Evolutionary conservation across 306 rosid species (phyloP).

Genomic region (Heteromeles arbutifolia): DNA sequence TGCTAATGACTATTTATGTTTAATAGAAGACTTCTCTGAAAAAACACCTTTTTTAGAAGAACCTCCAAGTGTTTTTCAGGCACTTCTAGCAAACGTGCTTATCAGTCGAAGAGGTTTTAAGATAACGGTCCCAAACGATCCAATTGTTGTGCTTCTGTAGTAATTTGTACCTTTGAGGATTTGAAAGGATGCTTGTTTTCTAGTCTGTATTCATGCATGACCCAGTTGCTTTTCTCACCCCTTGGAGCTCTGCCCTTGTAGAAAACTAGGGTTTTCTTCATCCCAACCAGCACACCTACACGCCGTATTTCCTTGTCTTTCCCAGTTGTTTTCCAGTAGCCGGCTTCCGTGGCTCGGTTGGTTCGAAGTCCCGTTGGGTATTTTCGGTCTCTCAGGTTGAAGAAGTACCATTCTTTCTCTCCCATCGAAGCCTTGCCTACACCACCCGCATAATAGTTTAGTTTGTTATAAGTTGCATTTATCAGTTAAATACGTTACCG

Average conservation of each 20-base stretch:
- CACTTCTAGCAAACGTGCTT: not conserved
- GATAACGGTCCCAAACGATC: not conserved
- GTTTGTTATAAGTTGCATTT: not conserved
- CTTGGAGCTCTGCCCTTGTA: constrained; percentile 92
- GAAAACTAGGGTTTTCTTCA: constrained; percentile 96
- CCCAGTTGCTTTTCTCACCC: constrained; percentile 95
- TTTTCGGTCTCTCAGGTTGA: constrained; percentile 69
- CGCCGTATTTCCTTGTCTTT: constrained; percentile 76
- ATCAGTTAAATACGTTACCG: too few species aligned
- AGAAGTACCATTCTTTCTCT: constrained; percentile 90
- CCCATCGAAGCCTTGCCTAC: constrained; percentile 87
- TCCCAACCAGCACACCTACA: constrained; percentile 53
- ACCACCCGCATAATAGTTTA: not conserved
- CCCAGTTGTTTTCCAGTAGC: constrained; percentile 95
- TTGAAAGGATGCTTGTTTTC: constrained; percentile 53
- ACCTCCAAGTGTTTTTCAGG: not conserved
- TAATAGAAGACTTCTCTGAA: not conserved
- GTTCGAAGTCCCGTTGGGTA: constrained; percentile 91
- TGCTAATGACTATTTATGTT: not conserved
- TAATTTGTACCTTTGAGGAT: constrained; percentile 43
- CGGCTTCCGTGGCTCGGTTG: constrained; percentile 84
- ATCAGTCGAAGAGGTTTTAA: not conserved
- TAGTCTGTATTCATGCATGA: constrained; percentile 85
- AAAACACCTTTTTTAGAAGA: not conserved
- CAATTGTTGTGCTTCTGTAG: not conserved